Evolutionary conservation across 2,329 filamentous ascomycete species (phyloP), one percentile per base, ranked within the genome.

Genomic region (Xylaria sp.): DNA sequence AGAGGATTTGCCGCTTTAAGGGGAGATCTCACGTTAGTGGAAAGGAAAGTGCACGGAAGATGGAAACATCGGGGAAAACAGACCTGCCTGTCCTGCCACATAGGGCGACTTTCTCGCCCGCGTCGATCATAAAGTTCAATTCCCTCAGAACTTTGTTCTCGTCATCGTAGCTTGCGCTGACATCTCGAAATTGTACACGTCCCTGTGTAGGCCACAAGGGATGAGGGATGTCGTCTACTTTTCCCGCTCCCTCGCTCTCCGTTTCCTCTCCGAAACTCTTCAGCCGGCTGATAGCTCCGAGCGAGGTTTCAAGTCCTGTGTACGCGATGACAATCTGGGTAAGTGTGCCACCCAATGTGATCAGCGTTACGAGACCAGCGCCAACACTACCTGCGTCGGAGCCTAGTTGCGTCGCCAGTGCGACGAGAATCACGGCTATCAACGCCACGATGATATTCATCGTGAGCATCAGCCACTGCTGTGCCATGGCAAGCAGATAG

Each of bases 1-100:
- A 13, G 76, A 81, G 1, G 81, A 82, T 67, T 84, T 84, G 2
- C 81, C 82, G 66, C 80, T 82, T 59, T 10, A 50, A 75, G 3
- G 76, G 81, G 46, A 6, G 6, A 28, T 28, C 9, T 1, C 44
- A 20, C 2, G 44, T 64, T 28, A 46, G 15, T n/a, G 12, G 6
- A n/a, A n/a, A 46, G 41, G 5, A 44, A 6, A 9, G 13, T 9
- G 41, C 28, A 28, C 5, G 1, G 1, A 46, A 18, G 41, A 15
- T 46, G 41, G 41, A 15, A 7, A 46, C 2, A n/a, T 2, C 0
- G 15, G 12, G 6, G 15, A 46, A 1, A 12, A 46, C 41, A 18
- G 12, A 46, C 41, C 41, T 46, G 1, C 63, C 63, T 20, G 63
- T 65, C 25, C 65, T 34, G 10, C 65, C 65, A n/a, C 65, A 67